phyloP scores from a whole-genome alignment of 495 filamentous ascomycete species.

The Aspergillus carlsbadensis region DNA sequence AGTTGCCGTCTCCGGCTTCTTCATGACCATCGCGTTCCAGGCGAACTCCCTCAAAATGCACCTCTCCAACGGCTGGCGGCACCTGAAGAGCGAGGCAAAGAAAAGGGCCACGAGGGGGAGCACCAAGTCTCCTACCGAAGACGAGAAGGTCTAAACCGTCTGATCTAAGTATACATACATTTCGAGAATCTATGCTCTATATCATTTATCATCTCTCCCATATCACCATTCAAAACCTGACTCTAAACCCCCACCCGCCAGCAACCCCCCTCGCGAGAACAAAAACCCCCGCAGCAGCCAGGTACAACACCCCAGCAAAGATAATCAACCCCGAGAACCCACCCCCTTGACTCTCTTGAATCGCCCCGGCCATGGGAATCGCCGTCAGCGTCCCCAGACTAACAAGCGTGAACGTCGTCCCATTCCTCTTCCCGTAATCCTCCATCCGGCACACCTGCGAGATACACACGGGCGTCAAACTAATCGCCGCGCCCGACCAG shows the following conservation, averaged over 20 bases:
- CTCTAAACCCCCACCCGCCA: constrained; percentile 37
- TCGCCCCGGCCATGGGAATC: constrained; percentile 73
- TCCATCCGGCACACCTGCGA: constrained; percentile 57
- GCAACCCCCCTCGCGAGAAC: constrained; percentile 45
- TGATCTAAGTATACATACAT: no score
- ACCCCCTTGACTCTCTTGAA: constrained; percentile 23
- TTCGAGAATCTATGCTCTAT: no score
- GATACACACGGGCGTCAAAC: constrained; percentile 59
- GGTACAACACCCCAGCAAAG: constrained; percentile 52
- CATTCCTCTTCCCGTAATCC: constrained; percentile 62
- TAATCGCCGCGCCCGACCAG: constrained; percentile 57
- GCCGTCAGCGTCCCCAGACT: constrained; percentile 65
- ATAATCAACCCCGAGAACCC: constrained; percentile 49
- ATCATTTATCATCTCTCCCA: no score
- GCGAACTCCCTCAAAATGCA: no score
- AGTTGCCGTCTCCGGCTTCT: no score
- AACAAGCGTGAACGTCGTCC: constrained; percentile 59
- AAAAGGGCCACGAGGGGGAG: no score
- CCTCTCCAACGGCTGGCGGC: no score
- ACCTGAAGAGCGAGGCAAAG: no score
- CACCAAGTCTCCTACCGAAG: no score
- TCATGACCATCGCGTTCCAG: no score
- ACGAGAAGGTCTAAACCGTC: no score
- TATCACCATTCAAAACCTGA: constrained; percentile 18
- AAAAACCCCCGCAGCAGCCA: constrained; percentile 45